A percentile compares a stretch with the other conserved stretches of the same genome.
phyloP scores from a whole-genome alignment of 2,329 filamentous ascomycete genomes.

The Whalleya microplaca region DNA sequence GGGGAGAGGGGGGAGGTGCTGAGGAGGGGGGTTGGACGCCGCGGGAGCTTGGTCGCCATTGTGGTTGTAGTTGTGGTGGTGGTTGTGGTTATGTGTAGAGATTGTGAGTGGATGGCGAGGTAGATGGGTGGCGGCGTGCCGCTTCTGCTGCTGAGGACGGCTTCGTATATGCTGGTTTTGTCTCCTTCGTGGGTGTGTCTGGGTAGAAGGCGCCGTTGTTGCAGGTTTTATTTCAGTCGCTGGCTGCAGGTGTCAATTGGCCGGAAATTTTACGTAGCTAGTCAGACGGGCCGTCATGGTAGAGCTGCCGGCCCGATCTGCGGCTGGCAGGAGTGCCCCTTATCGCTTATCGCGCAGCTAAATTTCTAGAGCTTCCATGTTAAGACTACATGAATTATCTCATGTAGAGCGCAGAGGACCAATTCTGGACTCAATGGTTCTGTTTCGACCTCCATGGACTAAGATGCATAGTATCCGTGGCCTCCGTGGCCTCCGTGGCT shows the following conservation, averaged over 20 bases:
- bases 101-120: background rate
- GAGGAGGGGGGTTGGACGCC: constrained; percentile 28
- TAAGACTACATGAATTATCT: background rate
- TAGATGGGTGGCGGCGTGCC: too few relatives aligned
- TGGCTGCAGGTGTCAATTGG: too few relatives aligned
- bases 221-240: too few relatives aligned
- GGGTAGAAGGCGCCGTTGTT: too few relatives aligned
- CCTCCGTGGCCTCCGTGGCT: too few relatives aligned
- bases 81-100: too few relatives aligned
- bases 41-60: constrained; percentile 41
- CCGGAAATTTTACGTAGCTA: constrained; percentile 1
- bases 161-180: too few relatives aligned
- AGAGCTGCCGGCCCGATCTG: constrained; percentile 7
- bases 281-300: too few relatives aligned
- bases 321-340: background rate
- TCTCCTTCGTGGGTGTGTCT: too few relatives aligned
- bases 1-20: constrained; percentile 1
- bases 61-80: constrained; percentile 10
- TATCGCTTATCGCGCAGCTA: background rate
- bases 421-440: constrained; percentile 9
- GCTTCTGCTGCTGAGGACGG: too few relatives aligned
- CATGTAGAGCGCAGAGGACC: constrained; percentile 2
- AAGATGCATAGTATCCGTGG: constrained; percentile 37
- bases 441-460: constrained; percentile 31
- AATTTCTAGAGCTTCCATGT: background rate